Evolutionary conservation across 2,329 filamentous ascomycete species (phyloP).

Genomic region (Rhinocladiella mackenziei): DNA sequence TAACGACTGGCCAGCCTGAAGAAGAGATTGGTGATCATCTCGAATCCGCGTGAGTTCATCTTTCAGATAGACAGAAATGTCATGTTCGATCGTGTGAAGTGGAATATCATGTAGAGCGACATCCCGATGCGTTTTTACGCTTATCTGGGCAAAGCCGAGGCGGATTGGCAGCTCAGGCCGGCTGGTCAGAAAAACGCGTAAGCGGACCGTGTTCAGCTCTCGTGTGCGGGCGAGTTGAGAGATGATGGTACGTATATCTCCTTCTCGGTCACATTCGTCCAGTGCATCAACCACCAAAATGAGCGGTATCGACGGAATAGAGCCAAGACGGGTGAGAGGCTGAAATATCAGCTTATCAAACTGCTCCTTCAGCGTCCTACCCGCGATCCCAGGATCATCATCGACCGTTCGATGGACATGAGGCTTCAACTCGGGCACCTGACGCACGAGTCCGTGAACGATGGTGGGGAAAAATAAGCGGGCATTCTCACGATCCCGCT

Average conservation of each 20-base stretch:
- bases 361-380: conserved; percentile 31
- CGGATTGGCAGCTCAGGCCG: conserved; percentile 32
- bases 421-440: conserved; percentile 31
- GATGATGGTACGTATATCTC: conserved; percentile 28
- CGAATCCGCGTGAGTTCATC: conserved; percentile 6
- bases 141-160: conserved; percentile 27
- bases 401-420: conserved; percentile 26
- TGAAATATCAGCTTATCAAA: conserved; percentile 31
- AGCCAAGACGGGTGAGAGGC: conserved; percentile 22
- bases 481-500: conserved; percentile 38
- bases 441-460: conserved; percentile 33
- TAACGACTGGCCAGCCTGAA: conserved; percentile 13
- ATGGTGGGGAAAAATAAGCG: conserved; percentile 42
- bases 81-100: conserved; percentile 24
- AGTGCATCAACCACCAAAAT: conserved; percentile 33
- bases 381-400: conserved; percentile 30
- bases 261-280: conserved; percentile 32
- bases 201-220: conserved; percentile 12
- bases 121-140: conserved; percentile 23
- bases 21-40: conserved; percentile 7
- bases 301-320: neutral
- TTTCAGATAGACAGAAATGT: conserved; percentile 5
- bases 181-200: conserved; percentile 34
- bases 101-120: conserved; percentile 31
- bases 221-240: conserved; percentile 23